Conservation (phyloP, 495 filamentous ascomycete genomes). For the Penicillium cataractarum region DNA sequence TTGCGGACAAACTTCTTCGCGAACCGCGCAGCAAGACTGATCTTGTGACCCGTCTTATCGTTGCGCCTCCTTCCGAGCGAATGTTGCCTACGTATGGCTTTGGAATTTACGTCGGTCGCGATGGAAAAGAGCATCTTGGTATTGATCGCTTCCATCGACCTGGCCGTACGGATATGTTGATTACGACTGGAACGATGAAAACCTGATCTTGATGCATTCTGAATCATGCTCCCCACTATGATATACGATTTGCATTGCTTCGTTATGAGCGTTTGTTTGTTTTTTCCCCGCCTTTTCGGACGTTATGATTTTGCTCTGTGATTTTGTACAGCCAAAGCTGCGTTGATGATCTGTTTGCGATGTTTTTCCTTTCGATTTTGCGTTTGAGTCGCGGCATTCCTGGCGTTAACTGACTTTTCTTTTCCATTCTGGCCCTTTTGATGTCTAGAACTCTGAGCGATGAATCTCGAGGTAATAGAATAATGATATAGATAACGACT, state of each 20-base stretch:
- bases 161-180: slow-evolving; percentile 50
- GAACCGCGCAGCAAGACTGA: slow-evolving; percentile 62
- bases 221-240: background rate
- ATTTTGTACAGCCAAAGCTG: background rate
- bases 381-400: slow-evolving; percentile 10
- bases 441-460: slow-evolving; percentile 5
- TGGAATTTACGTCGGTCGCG: slow-evolving; percentile 61
- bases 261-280: slow-evolving; percentile 13
- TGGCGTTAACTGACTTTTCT: slow-evolving; percentile 12
- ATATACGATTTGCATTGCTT: slow-evolving; percentile 21
- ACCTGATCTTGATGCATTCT: slow-evolving; percentile 9
- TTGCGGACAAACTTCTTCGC: slow-evolving; percentile 68
- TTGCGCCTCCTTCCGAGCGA: slow-evolving; percentile 50
- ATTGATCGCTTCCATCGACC: slow-evolving; percentile 62
- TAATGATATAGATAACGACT: slow-evolving; percentile 6
- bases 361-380: background rate
- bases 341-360: background rate
- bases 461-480: slow-evolving; percentile 7
- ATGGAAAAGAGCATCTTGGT: slow-evolving; percentile 66
- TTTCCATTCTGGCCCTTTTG: background rate
- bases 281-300: background rate
- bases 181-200: slow-evolving; percentile 43
- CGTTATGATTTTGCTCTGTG: background rate
- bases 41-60: slow-evolving; percentile 63
- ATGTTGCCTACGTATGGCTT: slow-evolving; percentile 60